Evolutionary conservation across 164 flowering plant genomes (phyloP), one percentile per base, ranked within the genome.

Genomic region (Akebia trifoliata): DNA sequence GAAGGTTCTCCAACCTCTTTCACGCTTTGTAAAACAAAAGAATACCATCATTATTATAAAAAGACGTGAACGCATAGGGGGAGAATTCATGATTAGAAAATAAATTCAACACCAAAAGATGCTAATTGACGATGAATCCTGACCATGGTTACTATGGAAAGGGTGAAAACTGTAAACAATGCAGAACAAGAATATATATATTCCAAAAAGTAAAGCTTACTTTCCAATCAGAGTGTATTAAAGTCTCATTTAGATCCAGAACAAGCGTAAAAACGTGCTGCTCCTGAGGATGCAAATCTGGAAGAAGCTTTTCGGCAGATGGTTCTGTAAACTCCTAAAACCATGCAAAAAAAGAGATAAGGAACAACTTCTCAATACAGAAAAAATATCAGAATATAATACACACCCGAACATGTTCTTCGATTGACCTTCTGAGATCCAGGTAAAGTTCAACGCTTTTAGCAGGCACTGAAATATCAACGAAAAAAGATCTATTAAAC

Each of bases 1-100:
- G 63, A 90, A 84, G 39, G 97, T 93, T 63, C 87, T 74, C 97
- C 98, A 93, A 39, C 98, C 98, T 74, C 91, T 78, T 14, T 93
- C 98, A 62, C 98, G 91, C 98, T 93, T 69, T 48, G 64, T 29
- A 44, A 56, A 11, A 24, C 40, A 70, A 31, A 12, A 38, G 2
- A 56, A 21, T 4, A n/a, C 4, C 9, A 11, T 8, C 32, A 15
- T 47, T 26, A 47, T 38, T 14, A 6, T 25, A 17, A 29, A 25
- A 42, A 43, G 6, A 12, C 5, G 14, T 11, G 39, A 38, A 38
- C n/a, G 6, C 4, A 38, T 38, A 38, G n/a, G 18, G 42, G 42
- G 18, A 7, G n/a, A 38, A 4, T n/a, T n/a, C n/a, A 1, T 20
- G n/a, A 6, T 38, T 38, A 2, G 42, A 14, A 6, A 38, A 14